These are phyloP conservation scores for Aspergillus sp. DNA, from an alignment of 2,329 filamentous ascomycete genomes.

Conservation along the genomic window DNA sequence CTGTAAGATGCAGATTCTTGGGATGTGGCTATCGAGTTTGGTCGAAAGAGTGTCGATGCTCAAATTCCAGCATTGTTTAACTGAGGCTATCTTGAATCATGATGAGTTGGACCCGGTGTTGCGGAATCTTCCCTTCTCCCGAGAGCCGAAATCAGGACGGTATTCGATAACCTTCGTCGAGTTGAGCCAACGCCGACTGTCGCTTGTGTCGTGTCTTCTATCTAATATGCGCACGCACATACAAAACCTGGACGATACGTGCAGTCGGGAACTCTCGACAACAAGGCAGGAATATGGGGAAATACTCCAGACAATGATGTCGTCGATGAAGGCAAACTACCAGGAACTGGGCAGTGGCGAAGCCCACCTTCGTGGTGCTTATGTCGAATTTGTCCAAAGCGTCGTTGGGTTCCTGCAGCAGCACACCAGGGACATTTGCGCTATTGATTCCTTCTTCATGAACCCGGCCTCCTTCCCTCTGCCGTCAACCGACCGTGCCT, in stretches of 20 bases:
- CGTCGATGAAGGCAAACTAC: slow-evolving; percentile 65
- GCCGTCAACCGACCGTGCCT: slow-evolving; percentile 63
- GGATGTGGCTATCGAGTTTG: slow-evolving; percentile 58
- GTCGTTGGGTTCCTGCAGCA: slow-evolving; percentile 65
- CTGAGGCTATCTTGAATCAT: slow-evolving; percentile 57
- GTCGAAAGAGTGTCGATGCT: slow-evolving; percentile 64
- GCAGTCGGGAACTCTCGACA: slow-evolving; percentile 41
- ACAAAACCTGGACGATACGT: slow-evolving; percentile 40
- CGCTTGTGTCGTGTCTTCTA: slow-evolving; percentile 60
- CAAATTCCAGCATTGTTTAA: slow-evolving; percentile 64
- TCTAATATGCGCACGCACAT: slow-evolving; percentile 63
- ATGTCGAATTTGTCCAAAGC: slow-evolving; percentile 65
- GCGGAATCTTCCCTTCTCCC: slow-evolving; percentile 62
- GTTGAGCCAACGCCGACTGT: slow-evolving; percentile 59
- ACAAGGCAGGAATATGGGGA: slow-evolving; percentile 52
- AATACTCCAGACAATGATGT: slow-evolving; percentile 62
- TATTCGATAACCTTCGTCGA: slow-evolving; percentile 57
- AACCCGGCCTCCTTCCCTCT: slow-evolving; percentile 64
- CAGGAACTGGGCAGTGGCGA: slow-evolving; percentile 53
- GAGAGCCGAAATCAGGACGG: slow-evolving; percentile 36
- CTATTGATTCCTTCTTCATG: slow-evolving; percentile 63
- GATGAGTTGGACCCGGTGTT: slow-evolving; percentile 54
- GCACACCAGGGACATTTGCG: slow-evolving; percentile 59
- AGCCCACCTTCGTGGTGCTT: slow-evolving; percentile 52
- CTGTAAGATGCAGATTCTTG: slow-evolving; percentile 55